phyloP scores from a whole-genome alignment of 2,329 filamentous ascomycete species.

The Penicillium sp. region DNA sequence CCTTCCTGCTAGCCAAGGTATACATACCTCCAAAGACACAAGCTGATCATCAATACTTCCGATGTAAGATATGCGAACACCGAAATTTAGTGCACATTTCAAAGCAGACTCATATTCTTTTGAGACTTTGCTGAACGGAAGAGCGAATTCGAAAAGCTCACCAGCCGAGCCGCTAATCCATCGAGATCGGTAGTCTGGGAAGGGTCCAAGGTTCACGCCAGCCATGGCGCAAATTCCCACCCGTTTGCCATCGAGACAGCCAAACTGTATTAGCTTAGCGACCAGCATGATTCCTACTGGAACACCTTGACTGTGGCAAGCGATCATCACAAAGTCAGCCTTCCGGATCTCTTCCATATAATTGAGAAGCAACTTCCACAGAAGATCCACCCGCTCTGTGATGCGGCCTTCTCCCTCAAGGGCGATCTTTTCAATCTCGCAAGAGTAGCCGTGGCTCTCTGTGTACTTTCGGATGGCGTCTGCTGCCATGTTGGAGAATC shows the following conservation, averaged over 20 bases:
- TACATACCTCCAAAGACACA: slow-evolving; percentile 78
- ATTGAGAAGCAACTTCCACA: slow-evolving; percentile 93
- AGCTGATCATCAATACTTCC: slow-evolving; percentile 97
- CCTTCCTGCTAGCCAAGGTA: background rate
- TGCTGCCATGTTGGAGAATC: slow-evolving; percentile 85
- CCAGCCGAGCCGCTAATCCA: slow-evolving; percentile 89
- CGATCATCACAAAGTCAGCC: slow-evolving; percentile 88
- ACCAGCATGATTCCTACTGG: slow-evolving; percentile 91
- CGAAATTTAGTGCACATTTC: slow-evolving; percentile 72
- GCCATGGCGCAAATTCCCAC: slow-evolving; percentile 89
- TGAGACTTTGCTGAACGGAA: slow-evolving; percentile 77
- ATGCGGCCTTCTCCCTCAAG: slow-evolving; percentile 95
- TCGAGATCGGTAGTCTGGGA: slow-evolving; percentile 85
- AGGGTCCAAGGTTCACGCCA: slow-evolving; percentile 90
- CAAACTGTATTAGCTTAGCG: slow-evolving; percentile 87
- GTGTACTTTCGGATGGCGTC: slow-evolving; percentile 83
- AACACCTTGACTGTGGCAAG: slow-evolving; percentile 93
- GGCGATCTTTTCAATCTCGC: slow-evolving; percentile 90
- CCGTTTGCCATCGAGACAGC: slow-evolving; percentile 72
- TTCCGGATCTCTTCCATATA: slow-evolving; percentile 88
- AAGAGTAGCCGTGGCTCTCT: slow-evolving; percentile 68
- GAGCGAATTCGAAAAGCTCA: slow-evolving; percentile 91
- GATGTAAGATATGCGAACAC: slow-evolving; percentile 81
- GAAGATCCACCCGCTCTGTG: slow-evolving; percentile 79
- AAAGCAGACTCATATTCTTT: slow-evolving; percentile 77